These are phyloP conservation scores for Xylaria arbuscula DNA, from an alignment of 2,329 filamentous ascomycete genomes.

Conservation along the genomic window DNA sequence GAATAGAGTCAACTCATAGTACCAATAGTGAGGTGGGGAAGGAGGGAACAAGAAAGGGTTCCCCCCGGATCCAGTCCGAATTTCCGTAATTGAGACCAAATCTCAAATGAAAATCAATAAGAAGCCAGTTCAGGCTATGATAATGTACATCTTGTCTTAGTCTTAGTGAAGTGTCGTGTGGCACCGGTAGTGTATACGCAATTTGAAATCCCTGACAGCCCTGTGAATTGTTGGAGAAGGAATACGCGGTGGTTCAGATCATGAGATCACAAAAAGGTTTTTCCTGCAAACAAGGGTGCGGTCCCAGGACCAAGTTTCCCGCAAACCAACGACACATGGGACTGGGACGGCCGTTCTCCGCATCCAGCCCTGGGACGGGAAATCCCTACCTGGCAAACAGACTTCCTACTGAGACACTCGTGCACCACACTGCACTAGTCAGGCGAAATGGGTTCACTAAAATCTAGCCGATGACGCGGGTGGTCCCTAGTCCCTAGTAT, in stretches of 20 bases:
- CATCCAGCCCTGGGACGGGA: conserved; percentile 14
- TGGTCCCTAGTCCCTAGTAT: conserved; percentile 14
- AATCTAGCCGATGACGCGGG: conserved; percentile 18
- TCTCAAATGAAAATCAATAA: conserved; percentile 16
- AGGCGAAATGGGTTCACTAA: too few relatives aligned
- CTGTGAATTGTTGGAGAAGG: background rate
- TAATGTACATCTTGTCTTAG: background rate
- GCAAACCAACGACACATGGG: conserved; percentile 9
- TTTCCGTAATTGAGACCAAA: conserved; percentile 25
- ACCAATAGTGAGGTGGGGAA: conserved; percentile 25
- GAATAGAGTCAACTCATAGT: conserved; percentile 3
- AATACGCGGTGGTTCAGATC: background rate
- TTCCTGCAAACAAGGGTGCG: conserved; percentile 7
- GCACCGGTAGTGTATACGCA: background rate
- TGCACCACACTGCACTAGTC: too few relatives aligned
- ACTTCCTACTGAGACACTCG: too few relatives aligned
- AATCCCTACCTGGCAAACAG: conserved; percentile 16
- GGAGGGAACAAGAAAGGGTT: background rate
- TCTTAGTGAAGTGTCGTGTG: background rate
- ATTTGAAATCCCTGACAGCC: conserved; percentile 8
- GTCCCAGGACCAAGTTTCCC: conserved; percentile 14
- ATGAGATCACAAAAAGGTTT: conserved; percentile 26
- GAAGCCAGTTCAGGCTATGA: background rate
- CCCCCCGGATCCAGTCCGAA: conserved; percentile 28
- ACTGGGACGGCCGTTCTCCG: conserved; percentile 12